These are phyloP conservation scores for Lactarius tabidus DNA, from an alignment of 768 basidiomycete species.

Conservation along the genomic window DNA sequence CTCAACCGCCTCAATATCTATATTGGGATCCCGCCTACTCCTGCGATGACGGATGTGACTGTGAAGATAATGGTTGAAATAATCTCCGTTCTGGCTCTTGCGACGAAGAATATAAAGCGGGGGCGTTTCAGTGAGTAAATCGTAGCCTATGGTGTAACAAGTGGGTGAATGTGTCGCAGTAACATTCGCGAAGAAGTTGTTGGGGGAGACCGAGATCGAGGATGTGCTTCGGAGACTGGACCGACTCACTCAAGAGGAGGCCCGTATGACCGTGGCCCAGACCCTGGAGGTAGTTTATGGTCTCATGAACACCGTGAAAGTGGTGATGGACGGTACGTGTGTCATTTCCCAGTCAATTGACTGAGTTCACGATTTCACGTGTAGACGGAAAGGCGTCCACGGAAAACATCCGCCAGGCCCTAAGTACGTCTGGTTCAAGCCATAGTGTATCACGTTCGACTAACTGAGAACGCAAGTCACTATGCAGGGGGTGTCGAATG, in stretches of 20 bases:
- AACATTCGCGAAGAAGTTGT: constrained; percentile 1
- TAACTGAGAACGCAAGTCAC: background rate
- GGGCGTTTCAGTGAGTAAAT: constrained; percentile 8
- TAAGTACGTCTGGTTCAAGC: background rate
- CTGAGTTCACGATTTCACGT: background rate
- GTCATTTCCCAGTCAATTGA: background rate
- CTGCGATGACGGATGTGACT: constrained; percentile 2
- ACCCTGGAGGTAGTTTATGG: constrained; percentile 7
- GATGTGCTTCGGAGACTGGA: constrained; percentile 6
- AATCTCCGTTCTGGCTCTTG: constrained; percentile 11
- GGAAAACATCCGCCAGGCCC: background rate
- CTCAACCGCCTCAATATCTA: constrained; percentile 9
- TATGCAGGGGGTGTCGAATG: background rate
- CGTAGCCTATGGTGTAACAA: too few species aligned
- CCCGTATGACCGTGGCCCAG: constrained; percentile 3
- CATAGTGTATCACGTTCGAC: background rate
- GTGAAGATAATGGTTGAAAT: constrained; percentile 11
- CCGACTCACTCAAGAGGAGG: constrained; percentile 14
- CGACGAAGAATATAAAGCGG: constrained; percentile 10
- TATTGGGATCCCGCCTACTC: background rate
- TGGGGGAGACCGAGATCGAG: constrained; percentile 6
- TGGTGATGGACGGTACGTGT: constrained; percentile 10
- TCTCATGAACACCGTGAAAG: constrained; percentile 10
- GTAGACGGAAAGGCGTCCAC: background rate
- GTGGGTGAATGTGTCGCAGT: background rate